Conservation (phyloP, 2,329 filamentous ascomycete species). For the Bertia moriformis region DNA sequence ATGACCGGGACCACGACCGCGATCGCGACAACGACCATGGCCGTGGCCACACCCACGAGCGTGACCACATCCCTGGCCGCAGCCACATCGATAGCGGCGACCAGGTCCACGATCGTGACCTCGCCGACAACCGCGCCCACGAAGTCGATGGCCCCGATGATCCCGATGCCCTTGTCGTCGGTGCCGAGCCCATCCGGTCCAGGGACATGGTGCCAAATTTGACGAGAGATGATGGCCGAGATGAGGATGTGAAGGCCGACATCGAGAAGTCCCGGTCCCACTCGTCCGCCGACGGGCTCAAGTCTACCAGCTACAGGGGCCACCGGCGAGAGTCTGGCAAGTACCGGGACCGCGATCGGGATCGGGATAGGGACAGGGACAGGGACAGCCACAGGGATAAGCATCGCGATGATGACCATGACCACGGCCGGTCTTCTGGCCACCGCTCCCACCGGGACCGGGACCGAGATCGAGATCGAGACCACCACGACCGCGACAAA, state of each 20-base stretch:
- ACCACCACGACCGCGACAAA: too few species aligned
- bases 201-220: constrained; percentile 14
- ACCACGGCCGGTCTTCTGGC: constrained; percentile 17
- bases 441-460: constrained; percentile 28
- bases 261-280: constrained; percentile 7
- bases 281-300: constrained; percentile 13
- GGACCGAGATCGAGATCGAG: constrained; percentile 19
- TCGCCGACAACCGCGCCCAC: constrained; percentile 22
- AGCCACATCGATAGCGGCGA: constrained; percentile 21
- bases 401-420: constrained; percentile 17
- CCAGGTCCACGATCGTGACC: constrained; percentile 21
- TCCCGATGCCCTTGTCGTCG: constrained; percentile 31
- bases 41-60: constrained; percentile 23
- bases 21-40: constrained; percentile 11
- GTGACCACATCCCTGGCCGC: constrained; percentile 24
- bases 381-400: constrained; percentile 16
- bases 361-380: constrained; percentile 22
- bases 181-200: constrained; percentile 24
- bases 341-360: constrained; percentile 30
- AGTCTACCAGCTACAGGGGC: constrained; percentile 19
- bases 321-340: constrained; percentile 25
- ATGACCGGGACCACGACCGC: constrained; percentile 17
- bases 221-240: too few species aligned
- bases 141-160: constrained; percentile 24
- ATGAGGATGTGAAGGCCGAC: constrained; percentile 2